A percentile compares a stretch with the other conserved stretches of the same genome.
These are phyloP conservation scores for Scytalidium lignicola DNA, from an alignment of 2,329 filamentous ascomycete species.

Conservation along the genomic window DNA sequence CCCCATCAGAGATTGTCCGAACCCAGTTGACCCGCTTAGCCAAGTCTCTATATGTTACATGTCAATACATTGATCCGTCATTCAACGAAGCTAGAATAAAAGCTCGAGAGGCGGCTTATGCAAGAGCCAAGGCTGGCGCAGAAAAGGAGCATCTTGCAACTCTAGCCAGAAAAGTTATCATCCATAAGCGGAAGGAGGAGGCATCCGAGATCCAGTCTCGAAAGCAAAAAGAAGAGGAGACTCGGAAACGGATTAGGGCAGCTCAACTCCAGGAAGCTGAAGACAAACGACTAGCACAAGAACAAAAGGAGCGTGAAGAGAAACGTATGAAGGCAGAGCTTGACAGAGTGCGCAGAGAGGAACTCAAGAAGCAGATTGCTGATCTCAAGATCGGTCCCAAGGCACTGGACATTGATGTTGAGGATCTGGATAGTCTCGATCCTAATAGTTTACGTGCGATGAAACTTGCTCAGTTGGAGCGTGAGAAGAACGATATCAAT, in stretches of 20 bases:
- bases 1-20: slow-evolving; percentile 93
- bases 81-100: slow-evolving; percentile 79
- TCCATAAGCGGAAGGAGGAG: slow-evolving; percentile 95
- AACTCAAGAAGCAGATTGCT: slow-evolving; percentile 86
- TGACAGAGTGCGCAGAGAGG: slow-evolving; percentile 84
- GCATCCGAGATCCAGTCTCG: slow-evolving; percentile 83
- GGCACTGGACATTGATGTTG: slow-evolving; percentile 67
- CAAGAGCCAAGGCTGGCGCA: slow-evolving; percentile 79
- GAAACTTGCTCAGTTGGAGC: slow-evolving; percentile 92
- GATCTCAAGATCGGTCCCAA: slow-evolving; percentile 89
- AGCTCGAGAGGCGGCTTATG: slow-evolving; percentile 73
- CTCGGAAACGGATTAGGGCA: slow-evolving; percentile 78
- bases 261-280: slow-evolving; percentile 88
- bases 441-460: slow-evolving; percentile 86
- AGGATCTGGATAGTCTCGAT: slow-evolving; percentile 81
- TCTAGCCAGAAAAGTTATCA: slow-evolving; percentile 80
- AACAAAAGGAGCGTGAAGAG: slow-evolving; percentile 85
- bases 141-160: slow-evolving; percentile 86
- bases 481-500: slow-evolving; percentile 94
- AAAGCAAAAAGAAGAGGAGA: slow-evolving; percentile 89
- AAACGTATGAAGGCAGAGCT: slow-evolving; percentile 82
- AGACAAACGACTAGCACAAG: slow-evolving; percentile 80
- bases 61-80: slow-evolving; percentile 88
- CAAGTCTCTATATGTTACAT: slow-evolving; percentile 86
- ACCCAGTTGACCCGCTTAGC: slow-evolving; percentile 89